Evolutionary conservation across 495 filamentous ascomycete genomes (phyloP).

Genomic region (Cetradonia linearis): DNA sequence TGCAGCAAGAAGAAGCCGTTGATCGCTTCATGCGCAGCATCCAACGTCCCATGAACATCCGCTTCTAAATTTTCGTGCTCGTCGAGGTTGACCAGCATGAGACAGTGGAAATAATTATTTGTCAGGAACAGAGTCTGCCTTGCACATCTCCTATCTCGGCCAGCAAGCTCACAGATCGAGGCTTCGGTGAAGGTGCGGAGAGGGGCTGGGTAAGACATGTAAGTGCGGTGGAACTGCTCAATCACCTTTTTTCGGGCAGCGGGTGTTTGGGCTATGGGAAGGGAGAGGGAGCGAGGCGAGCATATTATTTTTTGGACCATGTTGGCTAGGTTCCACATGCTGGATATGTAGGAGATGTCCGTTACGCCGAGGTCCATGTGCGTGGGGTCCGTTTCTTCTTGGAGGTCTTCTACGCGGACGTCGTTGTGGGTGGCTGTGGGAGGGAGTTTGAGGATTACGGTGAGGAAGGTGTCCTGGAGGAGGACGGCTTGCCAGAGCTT

Average conservation of each 20-base stretch:
- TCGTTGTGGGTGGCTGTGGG: slow-evolving; percentile 64
- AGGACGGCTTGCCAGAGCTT: slow-evolving; percentile 69
- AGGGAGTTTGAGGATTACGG: slow-evolving; percentile 61
- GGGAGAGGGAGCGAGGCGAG: slow-evolving; percentile 51
- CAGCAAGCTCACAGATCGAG: slow-evolving; percentile 39
- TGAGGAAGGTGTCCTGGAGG: slow-evolving; percentile 67
- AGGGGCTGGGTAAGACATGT: slow-evolving; percentile 50
- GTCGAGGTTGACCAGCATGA: slow-evolving; percentile 57
- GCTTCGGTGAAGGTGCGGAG: slow-evolving; percentile 52
- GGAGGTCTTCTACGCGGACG: slow-evolving; percentile 55
- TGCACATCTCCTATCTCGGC: slow-evolving; percentile 46
- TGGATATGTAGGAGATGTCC: slow-evolving; percentile 56
- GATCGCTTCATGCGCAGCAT: slow-evolving; percentile 56
- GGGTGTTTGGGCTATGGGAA: slow-evolving; percentile 50
- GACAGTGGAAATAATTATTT: slow-evolving; percentile 63
- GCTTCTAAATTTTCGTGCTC: slow-evolving; percentile 50
- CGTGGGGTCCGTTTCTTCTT: slow-evolving; percentile 36
- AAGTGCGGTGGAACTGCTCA: slow-evolving; percentile 49
- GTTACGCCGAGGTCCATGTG: slow-evolving; percentile 42
- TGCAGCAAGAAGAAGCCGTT: slow-evolving; percentile 56
- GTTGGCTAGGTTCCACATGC: slow-evolving; percentile 62
- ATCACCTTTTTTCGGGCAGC: slow-evolving; percentile 52
- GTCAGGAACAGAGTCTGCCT: slow-evolving; percentile 59
- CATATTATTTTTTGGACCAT: slow-evolving; percentile 61
- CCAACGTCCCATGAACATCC: slow-evolving; percentile 54